Conservation (phyloP, 208 protist species). For the Leishmania lainsoni region DNA sequence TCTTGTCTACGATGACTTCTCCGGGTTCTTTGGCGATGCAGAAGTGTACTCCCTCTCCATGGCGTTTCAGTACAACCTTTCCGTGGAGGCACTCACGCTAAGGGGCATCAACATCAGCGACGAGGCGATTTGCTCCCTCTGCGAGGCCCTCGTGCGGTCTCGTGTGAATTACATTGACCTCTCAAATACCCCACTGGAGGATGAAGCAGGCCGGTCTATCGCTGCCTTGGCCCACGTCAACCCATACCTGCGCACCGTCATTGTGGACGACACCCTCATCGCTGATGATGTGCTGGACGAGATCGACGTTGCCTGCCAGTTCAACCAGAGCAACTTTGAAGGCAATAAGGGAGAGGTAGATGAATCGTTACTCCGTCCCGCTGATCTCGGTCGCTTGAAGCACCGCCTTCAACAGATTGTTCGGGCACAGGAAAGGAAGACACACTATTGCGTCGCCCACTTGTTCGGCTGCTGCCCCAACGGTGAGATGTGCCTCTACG, state of each 20-base stretch:
- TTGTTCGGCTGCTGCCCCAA: conserved; percentile 81
- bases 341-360: conserved; percentile 57
- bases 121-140: conserved; percentile 75
- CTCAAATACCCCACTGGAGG: conserved; percentile 81
- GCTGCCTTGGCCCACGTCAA: conserved; percentile 84
- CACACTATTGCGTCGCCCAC: conserved; percentile 76
- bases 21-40: conserved; percentile 64
- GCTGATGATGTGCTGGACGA: conserved; percentile 86
- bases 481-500: conserved; percentile 77
- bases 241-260: conserved; percentile 83
- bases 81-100: conserved; percentile 82
- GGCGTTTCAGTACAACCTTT: conserved; percentile 87
- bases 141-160: conserved; percentile 75
- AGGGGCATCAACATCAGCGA: conserved; percentile 85
- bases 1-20: conserved; percentile 83
- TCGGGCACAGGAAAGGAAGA: conserved; percentile 47
- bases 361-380: conserved; percentile 40
- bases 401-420: conserved; percentile 74
- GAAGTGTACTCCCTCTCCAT: conserved; percentile 80
- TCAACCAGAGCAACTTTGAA: conserved; percentile 91
- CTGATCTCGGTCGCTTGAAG: conserved; percentile 62
- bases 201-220: conserved; percentile 80
- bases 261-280: conserved; percentile 88
- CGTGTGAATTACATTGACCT: conserved; percentile 86
- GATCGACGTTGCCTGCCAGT: conserved; percentile 90